These are phyloP conservation scores for Dactylellina leptospora DNA, from an alignment of 2,329 filamentous ascomycete genomes.

Conservation along the genomic window DNA sequence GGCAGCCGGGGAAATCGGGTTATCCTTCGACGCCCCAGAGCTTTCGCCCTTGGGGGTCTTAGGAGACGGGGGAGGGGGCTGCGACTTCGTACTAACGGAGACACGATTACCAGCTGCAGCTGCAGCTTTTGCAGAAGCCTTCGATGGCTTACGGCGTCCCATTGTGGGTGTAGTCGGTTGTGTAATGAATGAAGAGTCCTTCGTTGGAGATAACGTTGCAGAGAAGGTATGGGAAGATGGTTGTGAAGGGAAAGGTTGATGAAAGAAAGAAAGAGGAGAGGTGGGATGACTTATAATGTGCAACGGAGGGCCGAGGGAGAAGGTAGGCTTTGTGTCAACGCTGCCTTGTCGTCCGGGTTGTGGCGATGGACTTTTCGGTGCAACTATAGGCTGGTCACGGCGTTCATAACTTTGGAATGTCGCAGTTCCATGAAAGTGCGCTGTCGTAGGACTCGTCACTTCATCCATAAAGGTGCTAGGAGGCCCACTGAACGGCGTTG, in stretches of 20 bases:
- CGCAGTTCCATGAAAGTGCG: slow-evolving; percentile 28
- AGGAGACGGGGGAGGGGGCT: slow-evolving; percentile 37
- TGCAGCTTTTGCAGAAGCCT: slow-evolving; percentile 24
- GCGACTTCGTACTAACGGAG: slow-evolving; percentile 30
- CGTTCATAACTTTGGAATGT: slow-evolving; percentile 27
- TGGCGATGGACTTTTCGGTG: slow-evolving; percentile 46
- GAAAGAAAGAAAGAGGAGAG: slow-evolving; percentile 19
- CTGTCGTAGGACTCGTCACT: slow-evolving; percentile 39
- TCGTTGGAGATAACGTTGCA: slow-evolving; percentile 28
- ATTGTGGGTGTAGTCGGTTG: slow-evolving; percentile 46
- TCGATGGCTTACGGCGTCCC: slow-evolving; percentile 29
- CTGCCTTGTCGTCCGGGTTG: slow-evolving; percentile 12
- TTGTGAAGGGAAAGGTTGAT: slow-evolving; percentile 15
- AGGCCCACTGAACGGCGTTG: slow-evolving; percentile 44
- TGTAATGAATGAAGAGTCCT: slow-evolving; percentile 20
- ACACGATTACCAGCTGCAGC: slow-evolving; percentile 16
- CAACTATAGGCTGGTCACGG: slow-evolving; percentile 50
- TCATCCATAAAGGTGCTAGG: slow-evolving; percentile 51
- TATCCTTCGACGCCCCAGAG: slow-evolving; percentile 15
- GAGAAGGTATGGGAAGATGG: slow-evolving; percentile 2
- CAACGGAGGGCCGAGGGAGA: slow-evolving; percentile 36
- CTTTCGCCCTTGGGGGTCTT: slow-evolving; percentile 28
- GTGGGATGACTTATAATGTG: slow-evolving; percentile 19
- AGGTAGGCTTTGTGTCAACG: background rate
- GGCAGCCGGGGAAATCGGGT: slow-evolving; percentile 34